Evolutionary conservation across 2,329 filamentous ascomycete genomes (phyloP), one percentile per base, ranked within the genome.

Genomic region (Neonectria faginata): DNA sequence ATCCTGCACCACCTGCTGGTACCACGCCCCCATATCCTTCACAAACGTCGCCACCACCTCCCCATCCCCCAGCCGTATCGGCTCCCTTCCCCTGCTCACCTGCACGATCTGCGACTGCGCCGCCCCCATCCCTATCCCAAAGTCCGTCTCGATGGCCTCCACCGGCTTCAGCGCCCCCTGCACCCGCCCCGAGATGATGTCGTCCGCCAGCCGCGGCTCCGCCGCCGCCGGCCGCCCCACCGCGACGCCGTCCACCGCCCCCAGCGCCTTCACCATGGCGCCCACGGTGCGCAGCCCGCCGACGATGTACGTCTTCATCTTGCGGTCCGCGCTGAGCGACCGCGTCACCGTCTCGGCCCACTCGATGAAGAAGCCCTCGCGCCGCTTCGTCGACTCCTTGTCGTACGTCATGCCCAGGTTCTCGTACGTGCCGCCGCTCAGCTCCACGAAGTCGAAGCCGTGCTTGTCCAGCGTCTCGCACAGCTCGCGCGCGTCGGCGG

Each of bases 351-450:
- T 71, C 69, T 88, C 81, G 0, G 86, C 87, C 63, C 88, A 89
- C 3, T 88, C 84, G 52, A 89, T 71, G 78, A 89, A 89, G 80
- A 88, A 89, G 1, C 84, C 82, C 73, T 88, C 86, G 2, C 85
- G 79, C 76, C 83, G 82, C 72, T 78, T 79, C 3, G 85, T 89
- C 27, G 80, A 84, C 52, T 88, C 86, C 63, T 83, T 80, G 75
- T 83, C 79, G 75, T 86, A 82, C 1, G 69, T 70, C 66, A 87
- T 83, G 0, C 82, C 83, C 2, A 86, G 73, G 27, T 78, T 73
- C 77, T 89, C 84, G 71, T 88, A 88, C 0, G 86, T 89, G 1
- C 88, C 88, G 22, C 88, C 87, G 1, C 80, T 84, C 1, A 90
- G 78, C 76, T 90, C 88, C 6, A 90, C 84, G 71, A 88, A 87